Base-by-base conservation (phyloP, 257 asterid species). In the Solanum lignicaule region DNA sequence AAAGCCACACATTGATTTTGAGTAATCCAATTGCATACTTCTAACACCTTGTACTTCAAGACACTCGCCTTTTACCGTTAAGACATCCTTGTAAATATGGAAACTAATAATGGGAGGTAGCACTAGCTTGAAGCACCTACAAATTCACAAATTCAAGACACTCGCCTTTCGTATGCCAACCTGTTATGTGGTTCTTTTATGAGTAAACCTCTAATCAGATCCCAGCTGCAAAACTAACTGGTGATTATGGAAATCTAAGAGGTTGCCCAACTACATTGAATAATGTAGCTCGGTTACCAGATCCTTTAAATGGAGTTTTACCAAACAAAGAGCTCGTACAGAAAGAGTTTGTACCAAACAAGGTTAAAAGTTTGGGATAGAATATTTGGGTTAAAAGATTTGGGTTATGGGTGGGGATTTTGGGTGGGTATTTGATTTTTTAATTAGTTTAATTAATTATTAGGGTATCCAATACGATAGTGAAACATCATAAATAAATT, bases 181-280 rank as follows among this genome's bases (percentile, higher is more conserved):
- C 93, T 86, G 73, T 91, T 86, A 43, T 91, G 89, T 15, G 93
- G 91, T 88, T 91, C 93, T 87, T 91, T 91, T 62, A 91, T 89
- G 36, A 91, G 91, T 84, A 91, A 83, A 31, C 92, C 92, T 79
- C 91, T 82, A 52, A 91, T 90, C 72, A 91, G 83, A 88, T 91
- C 91, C 79, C 89, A 7, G 92, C 93, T 9, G 90, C 91, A 87
- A 91, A 91, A 79, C 90, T 90, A 35, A 88, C 84, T 1, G 91
- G 92, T 73, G 93, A 83, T 52, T 90, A 92, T 7, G 91, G 88
- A 86, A 90, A 91, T 35, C 89, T 83, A 38, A 91, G 92, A 35
- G 92, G 91, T 87, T 91, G 92, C 52, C 93, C 90, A 1, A 91
- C 93, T 6, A 90, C 93, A 60, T 91, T 91, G 86, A 91, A 91